Evolutionary conservation across 257 asterid species (phyloP), one percentile per base, ranked within the genome.

Genomic region (Linaria vulgaris): DNA sequence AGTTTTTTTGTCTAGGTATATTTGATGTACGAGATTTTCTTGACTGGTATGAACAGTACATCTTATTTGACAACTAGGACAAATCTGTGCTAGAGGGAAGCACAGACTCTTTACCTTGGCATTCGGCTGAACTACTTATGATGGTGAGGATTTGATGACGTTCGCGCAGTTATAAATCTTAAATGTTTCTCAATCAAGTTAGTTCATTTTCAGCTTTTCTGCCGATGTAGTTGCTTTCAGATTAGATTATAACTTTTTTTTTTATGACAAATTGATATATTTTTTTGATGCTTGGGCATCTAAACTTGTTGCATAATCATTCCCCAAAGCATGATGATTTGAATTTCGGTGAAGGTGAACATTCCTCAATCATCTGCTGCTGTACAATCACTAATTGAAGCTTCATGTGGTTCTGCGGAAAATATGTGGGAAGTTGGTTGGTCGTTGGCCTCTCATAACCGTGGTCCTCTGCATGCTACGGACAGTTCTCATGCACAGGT

Each of bases 401-500:
- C 94, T 76, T 86, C 96, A 67, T 84, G 86, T 72, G 95, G 94
- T 67, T 87, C 95, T 59, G 44, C 71, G 70, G 95, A 85, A 64
- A 80, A 84, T 78, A 86, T 82, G 10, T 92, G 99, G 99, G 97
- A 89, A 80, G 91, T 92, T 80, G 99, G 99, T 78, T 92, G 97
- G 97, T 92, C 97, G 59, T 78, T 92, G 66, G 95, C 96, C 62
- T 78, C 96, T 59, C 79, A 80, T 66, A 75, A 75, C 69, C 83
- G 84, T 74, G 89, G 83, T 61, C 72, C 82, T 71, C 91, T 80
- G 68, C 85, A 83, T 47, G 66, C 54, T 65, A 20, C 61, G 13
- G 89, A 82, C 62, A 62, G 69, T 69, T 67, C 77, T 44, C 78
- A 21, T 19, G 66, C 78, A 25, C 80, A 85, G 97, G 98, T 88